Conservation (phyloP, 768 basidiomycete species). For the Butyriboletus loyo region DNA sequence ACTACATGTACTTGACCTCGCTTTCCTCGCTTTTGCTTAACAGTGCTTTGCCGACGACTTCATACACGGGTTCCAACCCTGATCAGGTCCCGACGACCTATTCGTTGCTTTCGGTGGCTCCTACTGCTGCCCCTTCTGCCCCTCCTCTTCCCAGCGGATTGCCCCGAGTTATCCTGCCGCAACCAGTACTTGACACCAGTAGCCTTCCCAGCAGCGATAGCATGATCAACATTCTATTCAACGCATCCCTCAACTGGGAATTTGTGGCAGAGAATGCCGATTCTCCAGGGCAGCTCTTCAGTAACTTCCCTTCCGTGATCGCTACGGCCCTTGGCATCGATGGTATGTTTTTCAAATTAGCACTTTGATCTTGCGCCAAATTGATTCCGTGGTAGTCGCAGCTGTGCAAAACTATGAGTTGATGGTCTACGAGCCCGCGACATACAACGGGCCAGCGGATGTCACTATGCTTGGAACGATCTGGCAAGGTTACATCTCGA, state of each 20-base stretch:
- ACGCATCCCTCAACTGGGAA: slow-evolving; percentile 57
- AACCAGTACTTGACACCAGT: slow-evolving; percentile 15
- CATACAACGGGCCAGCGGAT: slow-evolving; percentile 51
- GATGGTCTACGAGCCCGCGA: slow-evolving; percentile 62
- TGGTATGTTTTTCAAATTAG: slow-evolving; percentile 29
- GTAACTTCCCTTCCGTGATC: slow-evolving; percentile 56
- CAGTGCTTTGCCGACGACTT: slow-evolving; percentile 16
- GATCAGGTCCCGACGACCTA: slow-evolving; percentile 36
- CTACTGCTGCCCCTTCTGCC: slow-evolving; percentile 26
- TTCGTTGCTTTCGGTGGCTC: slow-evolving; percentile 17
- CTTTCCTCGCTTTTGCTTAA: slow-evolving; percentile 33
- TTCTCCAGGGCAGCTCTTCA: slow-evolving; percentile 76
- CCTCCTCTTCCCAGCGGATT: slow-evolving; percentile 54
- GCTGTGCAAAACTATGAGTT: slow-evolving; percentile 55
- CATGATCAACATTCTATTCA: slow-evolving; percentile 66
- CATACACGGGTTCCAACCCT: slow-evolving; percentile 34
- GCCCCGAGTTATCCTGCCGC: slow-evolving; percentile 59
- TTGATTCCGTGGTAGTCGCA: slow-evolving; percentile 31
- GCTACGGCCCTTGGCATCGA: slow-evolving; percentile 42
- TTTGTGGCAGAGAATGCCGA: slow-evolving; percentile 59
- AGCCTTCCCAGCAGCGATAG: slow-evolving; percentile 39
- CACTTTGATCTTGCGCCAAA: slow-evolving; percentile 16
- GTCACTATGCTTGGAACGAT: slow-evolving; percentile 56
- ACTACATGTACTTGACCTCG: slow-evolving; percentile 35
- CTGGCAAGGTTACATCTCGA: slow-evolving; percentile 70